Conservation (phyloP, 2,329 filamentous ascomycete genomes). For the Taxawa tesnikishii region DNA sequence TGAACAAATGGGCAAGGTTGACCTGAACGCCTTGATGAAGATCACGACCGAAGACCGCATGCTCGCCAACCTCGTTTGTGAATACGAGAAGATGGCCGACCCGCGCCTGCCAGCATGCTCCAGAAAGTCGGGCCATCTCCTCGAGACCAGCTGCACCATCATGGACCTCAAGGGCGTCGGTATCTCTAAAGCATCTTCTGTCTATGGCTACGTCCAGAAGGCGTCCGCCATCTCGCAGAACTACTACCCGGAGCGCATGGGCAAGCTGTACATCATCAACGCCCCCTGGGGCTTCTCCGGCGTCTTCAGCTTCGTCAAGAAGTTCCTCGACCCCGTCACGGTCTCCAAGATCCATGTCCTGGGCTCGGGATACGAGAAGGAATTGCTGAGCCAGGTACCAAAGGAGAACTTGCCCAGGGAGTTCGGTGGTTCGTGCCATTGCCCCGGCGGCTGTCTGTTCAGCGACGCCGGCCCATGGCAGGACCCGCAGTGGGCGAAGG, state of each 20-base stretch:
- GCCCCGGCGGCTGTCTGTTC: constrained; percentile 68
- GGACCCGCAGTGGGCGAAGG: constrained; percentile 53
- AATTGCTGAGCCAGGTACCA: constrained; percentile 74
- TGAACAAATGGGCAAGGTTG: constrained; percentile 87
- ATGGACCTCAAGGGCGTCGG: constrained; percentile 96
- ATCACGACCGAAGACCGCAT: constrained; percentile 89
- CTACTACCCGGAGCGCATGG: constrained; percentile 96
- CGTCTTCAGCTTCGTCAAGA: constrained; percentile 78
- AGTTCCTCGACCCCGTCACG: constrained; percentile 92
- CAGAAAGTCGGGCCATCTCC: constrained; percentile 74
- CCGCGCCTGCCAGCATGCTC: constrained; percentile 91
- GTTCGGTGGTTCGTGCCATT: constrained; percentile 77
- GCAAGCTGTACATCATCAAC: constrained; percentile 96
- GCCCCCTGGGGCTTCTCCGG: constrained; percentile 88
- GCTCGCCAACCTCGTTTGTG: constrained; percentile 89
- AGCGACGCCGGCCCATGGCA: constrained; percentile 89
- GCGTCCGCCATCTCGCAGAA: constrained; percentile 89
- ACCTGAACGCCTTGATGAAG: constrained; percentile 80
- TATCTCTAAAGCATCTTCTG: constrained; percentile 64
- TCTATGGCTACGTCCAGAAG: constrained; percentile 77
- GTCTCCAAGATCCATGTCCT: constrained; percentile 92
- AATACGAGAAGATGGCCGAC: constrained; percentile 94
- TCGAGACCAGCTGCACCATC: constrained; percentile 97
- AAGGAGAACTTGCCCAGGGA: constrained; percentile 78
- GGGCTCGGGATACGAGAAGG: constrained; percentile 66